Conservation (phyloP, 768 basidiomycete genomes). For the Trichaptum fuscoviolaceum region DNA sequence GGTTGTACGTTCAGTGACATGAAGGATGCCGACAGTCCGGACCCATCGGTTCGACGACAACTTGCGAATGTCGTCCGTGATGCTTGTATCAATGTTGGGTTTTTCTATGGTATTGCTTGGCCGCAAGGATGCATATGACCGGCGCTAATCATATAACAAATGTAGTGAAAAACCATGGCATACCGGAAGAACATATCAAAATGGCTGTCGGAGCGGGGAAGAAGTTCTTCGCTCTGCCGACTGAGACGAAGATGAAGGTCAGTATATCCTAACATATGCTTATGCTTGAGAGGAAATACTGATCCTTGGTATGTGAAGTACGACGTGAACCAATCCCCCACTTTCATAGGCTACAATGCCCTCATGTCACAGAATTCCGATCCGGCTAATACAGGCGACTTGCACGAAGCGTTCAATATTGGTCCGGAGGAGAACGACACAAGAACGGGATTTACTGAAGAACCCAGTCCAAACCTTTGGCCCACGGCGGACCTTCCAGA, state of each 20-base stretch:
- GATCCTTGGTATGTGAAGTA: no score
- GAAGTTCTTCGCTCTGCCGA: constrained; percentile 61
- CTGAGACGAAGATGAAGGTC: constrained; percentile 60
- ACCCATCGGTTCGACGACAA: constrained; percentile 31
- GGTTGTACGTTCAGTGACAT: constrained; percentile 35
- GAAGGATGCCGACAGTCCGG: constrained; percentile 30
- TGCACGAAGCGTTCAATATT: constrained; percentile 89
- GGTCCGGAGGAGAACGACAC: constrained; percentile 53
- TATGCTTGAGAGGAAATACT: no score
- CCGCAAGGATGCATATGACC: no score
- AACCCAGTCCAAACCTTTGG: constrained; percentile 78
- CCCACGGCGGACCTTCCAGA: constrained; percentile 46
- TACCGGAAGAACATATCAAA: constrained; percentile 47
- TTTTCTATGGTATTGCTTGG: constrained; percentile 62
- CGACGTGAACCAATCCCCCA: constrained; percentile 17
- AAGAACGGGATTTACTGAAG: constrained; percentile 35
- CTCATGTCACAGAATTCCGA: constrained; percentile 71
- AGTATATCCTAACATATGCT: background rate
- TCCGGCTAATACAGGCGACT: constrained; percentile 69
- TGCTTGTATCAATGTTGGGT: constrained; percentile 78
- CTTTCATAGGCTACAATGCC: constrained; percentile 75
- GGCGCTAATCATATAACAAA: no score
- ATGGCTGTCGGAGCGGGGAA: constrained; percentile 43
- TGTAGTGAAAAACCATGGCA: constrained; percentile 74
- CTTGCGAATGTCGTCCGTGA: constrained; percentile 59